These are phyloP conservation scores for Aristolochia fimbriata DNA, from an alignment of 164 flowering plant species.

Conservation along the genomic window DNA sequence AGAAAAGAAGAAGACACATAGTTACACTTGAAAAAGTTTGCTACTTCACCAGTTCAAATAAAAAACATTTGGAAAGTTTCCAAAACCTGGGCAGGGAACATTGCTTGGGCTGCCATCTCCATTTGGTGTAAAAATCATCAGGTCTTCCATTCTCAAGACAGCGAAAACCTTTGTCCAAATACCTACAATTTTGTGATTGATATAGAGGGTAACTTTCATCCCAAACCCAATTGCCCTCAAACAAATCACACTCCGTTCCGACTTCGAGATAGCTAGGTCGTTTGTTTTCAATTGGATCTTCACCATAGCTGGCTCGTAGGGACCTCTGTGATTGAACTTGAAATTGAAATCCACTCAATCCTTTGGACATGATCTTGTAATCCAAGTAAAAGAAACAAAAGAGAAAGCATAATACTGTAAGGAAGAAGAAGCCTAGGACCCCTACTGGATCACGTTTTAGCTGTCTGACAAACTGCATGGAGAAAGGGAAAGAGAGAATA, in stretches of 20 bases:
- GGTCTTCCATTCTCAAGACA: constrained; percentile 80
- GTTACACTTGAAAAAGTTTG: too few species aligned
- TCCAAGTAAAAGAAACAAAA: constrained; percentile 63
- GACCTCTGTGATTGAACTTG: constrained; percentile 25
- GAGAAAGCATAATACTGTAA: constrained; percentile 29
- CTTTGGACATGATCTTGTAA: constrained; percentile 31
- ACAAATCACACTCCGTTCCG: constrained; percentile 50
- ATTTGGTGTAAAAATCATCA: constrained; percentile 64
- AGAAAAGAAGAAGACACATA: too few species aligned
- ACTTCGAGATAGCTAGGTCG: constrained; percentile 26
- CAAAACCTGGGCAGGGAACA: constrained; percentile 80
- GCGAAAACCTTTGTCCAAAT: constrained; percentile 69
- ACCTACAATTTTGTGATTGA: constrained; percentile 43
- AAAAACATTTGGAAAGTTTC: not conserved
- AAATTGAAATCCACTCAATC: constrained; percentile 13
- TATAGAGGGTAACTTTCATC: constrained; percentile 77
- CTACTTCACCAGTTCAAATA: not conserved
- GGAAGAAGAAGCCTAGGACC: constrained; percentile 36
- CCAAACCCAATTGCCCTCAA: constrained; percentile 82
- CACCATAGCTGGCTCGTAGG: constrained; percentile 23
- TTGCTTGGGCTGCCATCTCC: constrained; percentile 91
- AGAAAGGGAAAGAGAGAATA: constrained; percentile 8
- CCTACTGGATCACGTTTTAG: constrained; percentile 58
- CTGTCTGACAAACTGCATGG: constrained; percentile 30
- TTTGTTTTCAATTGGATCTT: constrained; percentile 1